A percentile compares a stretch with the other conserved stretches of the same genome.
These are phyloP conservation scores for Suhomyces taliae DNA, from an alignment of 1,139 yeast species.

Conservation along the genomic window DNA sequence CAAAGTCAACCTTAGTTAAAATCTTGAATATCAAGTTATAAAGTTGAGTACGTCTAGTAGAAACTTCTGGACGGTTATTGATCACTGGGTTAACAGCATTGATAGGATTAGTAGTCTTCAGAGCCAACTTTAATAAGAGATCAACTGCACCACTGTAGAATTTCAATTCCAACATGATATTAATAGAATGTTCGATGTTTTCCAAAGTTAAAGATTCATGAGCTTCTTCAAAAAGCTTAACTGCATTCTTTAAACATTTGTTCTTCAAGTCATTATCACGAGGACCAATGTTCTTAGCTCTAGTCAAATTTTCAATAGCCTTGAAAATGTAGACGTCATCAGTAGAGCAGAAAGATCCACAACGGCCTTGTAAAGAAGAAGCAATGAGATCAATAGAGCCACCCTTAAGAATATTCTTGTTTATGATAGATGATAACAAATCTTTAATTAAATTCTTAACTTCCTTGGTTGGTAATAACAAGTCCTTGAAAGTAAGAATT, in stretches of 20 bases:
- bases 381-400: slow-evolving; percentile 91
- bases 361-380: slow-evolving; percentile 82
- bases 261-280: slow-evolving; percentile 69
- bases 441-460: slow-evolving; percentile 80
- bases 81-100: slow-evolving; percentile 3
- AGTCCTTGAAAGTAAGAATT: slow-evolving; percentile 66
- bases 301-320: slow-evolving; percentile 87
- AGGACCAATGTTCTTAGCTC: slow-evolving; percentile 74
- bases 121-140: slow-evolving; percentile 75
- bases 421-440: slow-evolving; percentile 82
- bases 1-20: slow-evolving; percentile 68
- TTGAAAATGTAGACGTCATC: slow-evolving; percentile 92
- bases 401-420: slow-evolving; percentile 86
- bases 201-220: slow-evolving; percentile 77
- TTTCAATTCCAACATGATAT: slow-evolving; percentile 73
- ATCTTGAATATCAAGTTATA: slow-evolving; percentile 76
- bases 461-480: slow-evolving; percentile 65
- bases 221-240: slow-evolving; percentile 74
- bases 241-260: slow-evolving; percentile 73
- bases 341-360: slow-evolving; percentile 93
- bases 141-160: slow-evolving; percentile 86
- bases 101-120: slow-evolving; percentile 36
- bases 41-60: slow-evolving; percentile 24
- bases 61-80: slow-evolving; percentile 13
- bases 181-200: slow-evolving; percentile 76